phyloP scores from a whole-genome alignment of 805 yeast genomes.

The Ogataea nonfermentans region DNA sequence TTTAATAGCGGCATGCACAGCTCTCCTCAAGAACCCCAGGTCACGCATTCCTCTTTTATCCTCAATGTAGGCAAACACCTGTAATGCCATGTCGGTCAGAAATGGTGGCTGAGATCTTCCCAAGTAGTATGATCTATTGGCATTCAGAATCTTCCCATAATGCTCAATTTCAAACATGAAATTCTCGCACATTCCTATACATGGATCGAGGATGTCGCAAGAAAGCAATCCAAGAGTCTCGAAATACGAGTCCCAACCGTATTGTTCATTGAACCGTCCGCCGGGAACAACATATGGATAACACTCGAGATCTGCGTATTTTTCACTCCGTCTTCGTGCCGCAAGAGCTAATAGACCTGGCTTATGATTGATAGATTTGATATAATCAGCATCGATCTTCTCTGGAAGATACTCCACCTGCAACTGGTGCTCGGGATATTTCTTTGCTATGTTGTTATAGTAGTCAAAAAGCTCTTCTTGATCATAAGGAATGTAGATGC shows the following conservation, averaged over 20 bases:
- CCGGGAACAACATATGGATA: constrained; percentile 95
- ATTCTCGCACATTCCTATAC: constrained; percentile 88
- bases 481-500: constrained; percentile 73
- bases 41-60: constrained; percentile 43
- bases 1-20: constrained; percentile 75
- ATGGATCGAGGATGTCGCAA: constrained; percentile 64
- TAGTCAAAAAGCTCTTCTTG: constrained; percentile 73
- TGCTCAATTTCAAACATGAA: constrained; percentile 86
- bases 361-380: constrained; percentile 68
- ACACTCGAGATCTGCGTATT: constrained; percentile 43
- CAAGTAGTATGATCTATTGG: constrained; percentile 87
- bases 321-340: constrained; percentile 42
- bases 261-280: constrained; percentile 92
- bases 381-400: constrained; percentile 71
- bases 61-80: constrained; percentile 57
- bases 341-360: constrained; percentile 90
- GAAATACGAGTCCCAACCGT: constrained; percentile 98
- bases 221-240: constrained; percentile 77
- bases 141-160: constrained; percentile 91
- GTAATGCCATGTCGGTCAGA: constrained; percentile 84
- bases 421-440: constrained; percentile 54
- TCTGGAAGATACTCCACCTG: constrained; percentile 79
- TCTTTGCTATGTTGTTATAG: constrained; percentile 51
- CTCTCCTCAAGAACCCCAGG: constrained; percentile 58
- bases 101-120: constrained; percentile 97